phyloP scores from a whole-genome alignment of 164 flowering plant species.

The Hamamelis virginiana region DNA sequence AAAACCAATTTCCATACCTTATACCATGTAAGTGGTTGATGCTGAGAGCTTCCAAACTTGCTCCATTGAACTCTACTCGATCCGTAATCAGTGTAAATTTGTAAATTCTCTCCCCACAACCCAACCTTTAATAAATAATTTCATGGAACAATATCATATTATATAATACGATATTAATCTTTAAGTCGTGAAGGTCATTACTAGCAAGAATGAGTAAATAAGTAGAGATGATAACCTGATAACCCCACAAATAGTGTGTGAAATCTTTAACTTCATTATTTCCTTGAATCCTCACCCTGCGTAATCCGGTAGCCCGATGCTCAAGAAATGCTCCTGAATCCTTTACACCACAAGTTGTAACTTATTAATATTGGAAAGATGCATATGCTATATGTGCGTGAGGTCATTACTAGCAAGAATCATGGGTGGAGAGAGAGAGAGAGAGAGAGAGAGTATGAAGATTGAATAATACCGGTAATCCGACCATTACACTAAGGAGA shows the following conservation, averaged over 20 bases:
- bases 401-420: neutral
- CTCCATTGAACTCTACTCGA: slow-evolving; percentile 38
- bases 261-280: slow-evolving; percentile 20
- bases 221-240: slow-evolving; percentile 39
- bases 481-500: slow-evolving; percentile 79
- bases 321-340: slow-evolving; percentile 70
- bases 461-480: slow-evolving; percentile 63
- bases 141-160: neutral
- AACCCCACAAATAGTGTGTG: slow-evolving; percentile 46
- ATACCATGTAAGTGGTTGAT: slow-evolving; percentile 51
- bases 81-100: slow-evolving; percentile 35
- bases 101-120: slow-evolving; percentile 41
- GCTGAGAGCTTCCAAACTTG: slow-evolving; percentile 14
- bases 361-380: neutral
- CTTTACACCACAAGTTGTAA: slow-evolving; percentile 27
- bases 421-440: neutral
- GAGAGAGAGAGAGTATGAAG: neutral
- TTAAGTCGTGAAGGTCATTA: too few relatives aligned
- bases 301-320: slow-evolving; percentile 40
- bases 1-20: slow-evolving; percentile 34
- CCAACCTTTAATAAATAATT: slow-evolving; percentile 40
- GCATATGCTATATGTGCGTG: neutral
- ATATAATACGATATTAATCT: too few relatives aligned
- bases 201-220: neutral
- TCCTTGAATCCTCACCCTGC: slow-evolving; percentile 32